Conservation (phyloP, 2,329 filamentous ascomycete genomes). For the Sarocladium oryzae region DNA sequence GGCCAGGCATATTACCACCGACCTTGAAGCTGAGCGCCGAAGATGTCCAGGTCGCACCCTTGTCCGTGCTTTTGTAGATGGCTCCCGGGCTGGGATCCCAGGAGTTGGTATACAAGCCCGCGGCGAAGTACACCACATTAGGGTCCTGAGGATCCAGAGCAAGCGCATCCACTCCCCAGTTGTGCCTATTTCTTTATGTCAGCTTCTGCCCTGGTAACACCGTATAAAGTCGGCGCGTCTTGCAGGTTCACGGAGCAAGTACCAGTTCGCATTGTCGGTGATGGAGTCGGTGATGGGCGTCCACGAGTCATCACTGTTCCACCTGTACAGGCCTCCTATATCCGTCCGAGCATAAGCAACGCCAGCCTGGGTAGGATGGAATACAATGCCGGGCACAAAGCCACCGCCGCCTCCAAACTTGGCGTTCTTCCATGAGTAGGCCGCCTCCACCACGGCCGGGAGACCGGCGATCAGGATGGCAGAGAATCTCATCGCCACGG, state of each 20-base stretch:
- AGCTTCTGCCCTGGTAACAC: background rate
- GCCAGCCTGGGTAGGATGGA: slow-evolving; percentile 44
- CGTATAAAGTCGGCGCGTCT: too few relatives aligned
- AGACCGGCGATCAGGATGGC: background rate
- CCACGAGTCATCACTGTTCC: slow-evolving; percentile 41
- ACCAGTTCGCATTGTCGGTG: slow-evolving; percentile 39
- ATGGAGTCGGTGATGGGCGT: slow-evolving; percentile 39
- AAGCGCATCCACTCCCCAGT: slow-evolving; percentile 52
- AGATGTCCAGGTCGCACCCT: slow-evolving; percentile 44
- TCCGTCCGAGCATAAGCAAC: slow-evolving; percentile 50
- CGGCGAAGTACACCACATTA: slow-evolving; percentile 45
- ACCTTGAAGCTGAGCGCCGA: slow-evolving; percentile 51
- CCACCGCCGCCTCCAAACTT: slow-evolving; percentile 50
- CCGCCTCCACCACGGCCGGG: background rate
- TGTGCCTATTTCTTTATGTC: slow-evolving; percentile 29
- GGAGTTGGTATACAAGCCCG: slow-evolving; percentile 52
- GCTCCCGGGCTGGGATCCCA: slow-evolving; percentile 52
- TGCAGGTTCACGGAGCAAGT: background rate
- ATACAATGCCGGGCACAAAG: slow-evolving; percentile 50
- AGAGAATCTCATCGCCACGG: background rate
- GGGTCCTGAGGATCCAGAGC: slow-evolving; percentile 48
- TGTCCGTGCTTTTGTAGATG: slow-evolving; percentile 48
- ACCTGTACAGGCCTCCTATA: slow-evolving; percentile 48
- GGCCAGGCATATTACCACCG: slow-evolving; percentile 56
- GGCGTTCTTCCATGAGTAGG: slow-evolving; percentile 37